Evolutionary conservation across 441 rosid genomes (phyloP), one percentile per base, ranked within the genome.

Genomic region (Mallotus repandus): DNA sequence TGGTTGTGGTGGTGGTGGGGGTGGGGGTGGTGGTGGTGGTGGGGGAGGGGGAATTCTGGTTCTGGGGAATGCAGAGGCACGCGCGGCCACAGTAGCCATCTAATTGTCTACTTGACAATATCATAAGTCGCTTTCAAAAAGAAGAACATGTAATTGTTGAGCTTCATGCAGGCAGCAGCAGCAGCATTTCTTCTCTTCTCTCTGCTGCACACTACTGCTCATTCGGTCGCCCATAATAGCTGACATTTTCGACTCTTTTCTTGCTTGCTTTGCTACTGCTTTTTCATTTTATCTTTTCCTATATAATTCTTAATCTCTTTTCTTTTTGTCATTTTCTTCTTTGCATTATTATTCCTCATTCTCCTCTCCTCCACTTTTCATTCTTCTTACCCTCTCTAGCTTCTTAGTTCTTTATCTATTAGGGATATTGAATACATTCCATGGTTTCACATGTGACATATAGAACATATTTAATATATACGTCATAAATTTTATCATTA

Each of bases 61-160:
- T 55, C 25, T 13, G 54, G 21, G n/a, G 19, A 22, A 16, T 18
- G 60, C 76, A 63, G 79, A 10, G 81, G 81, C 83, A 78, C 71
- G 84, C 82, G 74, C 66, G 63, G 68, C 63, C 62, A 49, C 66
- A 69, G 75, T 75, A 71, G 75, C 74, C 77, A 76, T 78, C 79
- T 21, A 70, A 73, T 65, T 80, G 76, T 80, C 77, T 66, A 69
- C 65, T 64, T 29, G 57, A 58, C 55, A 32, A 64, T 45, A 75
- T 78, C 81, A 78, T 68, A n/a, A 0, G 84, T 83, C 84, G 53
- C 81, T 83, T 48, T 83, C 85, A 68, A 10, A 35, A 2, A 18
- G 46, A 70, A 14, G 60, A 75, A 60, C 63, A 16, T 43, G 3
- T 22, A 19, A n/a, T 10, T 8, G 25, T 56, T 18, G 7, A 25